phyloP scores from a whole-genome alignment of 345 rosid species.

The Firmiana major region DNA sequence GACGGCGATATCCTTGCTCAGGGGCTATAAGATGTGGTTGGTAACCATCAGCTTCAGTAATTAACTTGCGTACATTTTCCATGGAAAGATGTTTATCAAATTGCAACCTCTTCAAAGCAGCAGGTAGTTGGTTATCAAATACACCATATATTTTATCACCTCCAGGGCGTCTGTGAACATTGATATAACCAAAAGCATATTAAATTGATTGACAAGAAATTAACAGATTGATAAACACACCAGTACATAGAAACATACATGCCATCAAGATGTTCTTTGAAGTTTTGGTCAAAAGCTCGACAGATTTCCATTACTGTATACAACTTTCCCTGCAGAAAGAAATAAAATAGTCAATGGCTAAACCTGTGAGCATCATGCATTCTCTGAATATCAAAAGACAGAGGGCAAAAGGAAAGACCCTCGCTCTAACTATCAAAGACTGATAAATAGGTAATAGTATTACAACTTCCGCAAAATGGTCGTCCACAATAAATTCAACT shows the following conservation, averaged over 20 bases:
- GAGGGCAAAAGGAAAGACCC: background rate
- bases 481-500: background rate
- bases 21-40: slow-evolving; percentile 98
- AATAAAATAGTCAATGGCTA: background rate
- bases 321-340: slow-evolving; percentile 67
- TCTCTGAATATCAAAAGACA: background rate
- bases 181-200: slow-evolving; percentile 10
- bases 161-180: slow-evolving; percentile 76
- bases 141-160: slow-evolving; percentile 91
- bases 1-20: slow-evolving; percentile 95
- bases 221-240: background rate
- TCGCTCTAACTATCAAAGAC: background rate
- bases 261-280: slow-evolving; percentile 95
- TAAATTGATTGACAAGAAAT: background rate
- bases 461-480: slow-evolving; percentile 4
- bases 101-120: slow-evolving; percentile 87
- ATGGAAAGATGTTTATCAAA: slow-evolving; percentile 86
- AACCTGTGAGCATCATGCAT: background rate
- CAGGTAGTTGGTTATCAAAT: slow-evolving; percentile 86
- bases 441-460: background rate
- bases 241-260: slow-evolving; percentile 34
- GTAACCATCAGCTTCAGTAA: slow-evolving; percentile 98
- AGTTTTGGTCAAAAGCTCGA: slow-evolving; percentile 85
- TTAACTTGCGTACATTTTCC: slow-evolving; percentile 81
- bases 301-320: slow-evolving; percentile 95